Evolutionary conservation across 2,329 filamentous ascomycete genomes (phyloP).

Genomic region (Ceratocystis huliohia): DNA sequence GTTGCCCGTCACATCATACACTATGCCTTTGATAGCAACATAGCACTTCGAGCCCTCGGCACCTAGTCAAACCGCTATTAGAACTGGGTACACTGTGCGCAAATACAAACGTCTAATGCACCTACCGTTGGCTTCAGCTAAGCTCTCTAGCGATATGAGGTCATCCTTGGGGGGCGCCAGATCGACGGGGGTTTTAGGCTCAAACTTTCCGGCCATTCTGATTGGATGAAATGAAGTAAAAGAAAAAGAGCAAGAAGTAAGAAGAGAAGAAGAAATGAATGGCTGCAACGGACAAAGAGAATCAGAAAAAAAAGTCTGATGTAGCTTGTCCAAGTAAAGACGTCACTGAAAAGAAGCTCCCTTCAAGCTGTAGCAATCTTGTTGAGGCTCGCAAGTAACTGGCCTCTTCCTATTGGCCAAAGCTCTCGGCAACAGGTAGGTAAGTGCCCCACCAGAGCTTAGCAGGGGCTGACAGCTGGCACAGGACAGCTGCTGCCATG

Average conservation of each 20-base stretch:
- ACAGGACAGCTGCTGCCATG: neutral
- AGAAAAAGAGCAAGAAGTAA: too few species aligned
- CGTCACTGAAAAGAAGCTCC: neutral
- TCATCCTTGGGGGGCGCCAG: constrained; percentile 80
- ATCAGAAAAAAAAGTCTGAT: neutral
- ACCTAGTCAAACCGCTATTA: constrained; percentile 35
- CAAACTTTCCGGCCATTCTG: constrained; percentile 50
- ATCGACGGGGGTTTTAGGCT: constrained; percentile 62
- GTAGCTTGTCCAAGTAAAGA: neutral
- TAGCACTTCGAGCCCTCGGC: constrained; percentile 52
- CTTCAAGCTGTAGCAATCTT: neutral
- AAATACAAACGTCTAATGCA: constrained; percentile 17
- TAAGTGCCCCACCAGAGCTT: neutral
- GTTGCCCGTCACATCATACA: constrained; percentile 91
- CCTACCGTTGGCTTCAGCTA: constrained; percentile 73
- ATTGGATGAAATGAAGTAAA: neutral
- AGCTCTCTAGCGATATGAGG: constrained; percentile 64
- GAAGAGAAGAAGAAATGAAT: neutral
- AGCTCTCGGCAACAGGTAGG: neutral
- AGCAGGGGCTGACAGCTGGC: neutral
- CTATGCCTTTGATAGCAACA: constrained; percentile 66
- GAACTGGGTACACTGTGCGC: neutral
- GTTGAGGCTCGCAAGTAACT: neutral
- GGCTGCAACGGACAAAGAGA: neutral
- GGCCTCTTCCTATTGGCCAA: constrained; percentile 7